Conservation (phyloP, 192 early-diverging fungal genomes). For the Chytriomyces confervae region DNA sequence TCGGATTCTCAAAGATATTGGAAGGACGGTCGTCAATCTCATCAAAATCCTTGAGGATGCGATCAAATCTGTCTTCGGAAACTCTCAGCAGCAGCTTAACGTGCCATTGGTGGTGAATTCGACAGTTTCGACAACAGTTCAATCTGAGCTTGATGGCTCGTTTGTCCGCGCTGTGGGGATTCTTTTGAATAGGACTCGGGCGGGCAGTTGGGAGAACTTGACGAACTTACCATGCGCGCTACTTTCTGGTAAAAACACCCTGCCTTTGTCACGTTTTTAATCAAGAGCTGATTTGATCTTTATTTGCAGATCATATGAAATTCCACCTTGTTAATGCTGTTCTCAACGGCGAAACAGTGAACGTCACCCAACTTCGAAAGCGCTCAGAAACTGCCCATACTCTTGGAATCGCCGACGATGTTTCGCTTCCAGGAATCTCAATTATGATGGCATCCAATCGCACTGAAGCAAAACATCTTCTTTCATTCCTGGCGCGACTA, state of each 20-base stretch:
- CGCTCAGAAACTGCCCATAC: neutral
- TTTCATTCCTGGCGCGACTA: slow-evolving; percentile 24
- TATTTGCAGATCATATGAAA: slow-evolving; percentile 33
- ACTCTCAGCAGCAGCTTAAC: neutral
- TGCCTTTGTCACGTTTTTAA: neutral
- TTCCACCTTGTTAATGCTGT: slow-evolving; percentile 28
- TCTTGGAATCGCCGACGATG: neutral
- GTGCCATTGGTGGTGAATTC: neutral
- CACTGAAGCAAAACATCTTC: slow-evolving; percentile 27
- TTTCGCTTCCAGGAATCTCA: neutral
- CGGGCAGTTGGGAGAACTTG: slow-evolving; percentile 33
- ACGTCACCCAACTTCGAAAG: neutral
- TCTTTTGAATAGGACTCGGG: slow-evolving; percentile 27
- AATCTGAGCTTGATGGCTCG: slow-evolving; percentile 35
- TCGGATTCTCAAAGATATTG: slow-evolving; percentile 27
- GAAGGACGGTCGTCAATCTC: slow-evolving; percentile 18
- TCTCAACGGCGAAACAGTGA: slow-evolving; percentile 15
- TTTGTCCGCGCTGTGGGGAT: slow-evolving; percentile 36
- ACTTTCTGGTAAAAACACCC: slow-evolving; percentile 20
- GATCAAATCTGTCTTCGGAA: slow-evolving; percentile 3
- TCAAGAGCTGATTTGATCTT: neutral
- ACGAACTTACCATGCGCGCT: slow-evolving; percentile 26
- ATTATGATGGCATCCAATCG: slow-evolving; percentile 11
- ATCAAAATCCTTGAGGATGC: slow-evolving; percentile 26
- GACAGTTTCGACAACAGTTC: slow-evolving; percentile 24